phyloP scores from a whole-genome alignment of 2,329 filamentous ascomycete genomes.

The Nemania sp. region DNA sequence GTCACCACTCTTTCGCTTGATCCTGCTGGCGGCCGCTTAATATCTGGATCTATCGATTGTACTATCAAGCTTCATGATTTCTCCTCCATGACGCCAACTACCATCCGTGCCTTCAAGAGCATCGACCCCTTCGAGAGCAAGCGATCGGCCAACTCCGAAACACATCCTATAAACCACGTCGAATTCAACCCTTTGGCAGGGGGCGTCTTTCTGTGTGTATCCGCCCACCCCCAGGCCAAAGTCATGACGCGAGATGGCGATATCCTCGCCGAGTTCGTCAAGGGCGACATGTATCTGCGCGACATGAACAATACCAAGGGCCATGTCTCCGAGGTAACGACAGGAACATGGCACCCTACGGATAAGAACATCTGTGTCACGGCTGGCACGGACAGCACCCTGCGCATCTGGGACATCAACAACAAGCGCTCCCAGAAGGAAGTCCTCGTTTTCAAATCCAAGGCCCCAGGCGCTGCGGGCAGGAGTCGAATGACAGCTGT shows the following conservation, averaged over 20 bases:
- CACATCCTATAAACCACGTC: constrained; percentile 85
- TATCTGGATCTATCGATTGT: constrained; percentile 91
- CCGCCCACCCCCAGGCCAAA: constrained; percentile 87
- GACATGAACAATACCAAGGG: constrained; percentile 99
- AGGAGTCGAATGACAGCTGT: constrained; percentile 93
- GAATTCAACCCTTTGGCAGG: constrained; percentile 85
- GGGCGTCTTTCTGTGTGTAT: constrained; percentile 80
- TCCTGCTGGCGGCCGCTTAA: constrained; percentile 79
- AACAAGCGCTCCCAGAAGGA: constrained; percentile 88
- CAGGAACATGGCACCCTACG: constrained; percentile 87
- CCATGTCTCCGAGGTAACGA: constrained; percentile 89
- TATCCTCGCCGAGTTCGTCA: constrained; percentile 83
- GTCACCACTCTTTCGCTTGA: constrained; percentile 86
- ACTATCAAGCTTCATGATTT: constrained; percentile 94
- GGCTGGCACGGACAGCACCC: constrained; percentile 90
- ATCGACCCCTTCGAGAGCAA: constrained; percentile 86
- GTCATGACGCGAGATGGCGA: constrained; percentile 90
- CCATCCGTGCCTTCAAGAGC: constrained; percentile 89
- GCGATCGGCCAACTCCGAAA: constrained; percentile 71
- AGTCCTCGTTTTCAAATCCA: constrained; percentile 94
- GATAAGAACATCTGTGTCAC: constrained; percentile 86
- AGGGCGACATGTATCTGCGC: constrained; percentile 96
- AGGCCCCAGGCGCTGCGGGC: constrained; percentile 82
- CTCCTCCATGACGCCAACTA: constrained; percentile 92
- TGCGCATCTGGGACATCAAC: constrained; percentile 97